phyloP scores from a whole-genome alignment of 2,329 filamentous ascomycete species.

The Botryotinia calthae region DNA sequence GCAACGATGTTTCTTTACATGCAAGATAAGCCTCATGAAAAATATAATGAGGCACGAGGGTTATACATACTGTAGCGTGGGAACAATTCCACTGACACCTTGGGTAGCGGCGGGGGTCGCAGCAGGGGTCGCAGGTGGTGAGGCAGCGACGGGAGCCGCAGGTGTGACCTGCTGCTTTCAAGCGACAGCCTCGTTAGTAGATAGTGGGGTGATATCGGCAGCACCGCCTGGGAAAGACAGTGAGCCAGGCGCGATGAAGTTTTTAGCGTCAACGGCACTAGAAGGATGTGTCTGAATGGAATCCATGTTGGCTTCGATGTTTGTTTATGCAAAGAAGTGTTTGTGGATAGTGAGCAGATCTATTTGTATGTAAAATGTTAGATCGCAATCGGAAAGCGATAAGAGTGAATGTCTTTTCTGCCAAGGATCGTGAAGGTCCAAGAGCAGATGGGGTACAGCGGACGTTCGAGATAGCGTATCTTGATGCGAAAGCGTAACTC shows the following conservation, averaged over 20 bases:
- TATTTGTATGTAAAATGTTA: constrained; percentile 31
- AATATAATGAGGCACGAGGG: constrained; percentile 38
- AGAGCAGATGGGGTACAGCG: not conserved
- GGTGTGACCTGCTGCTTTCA: constrained; percentile 54
- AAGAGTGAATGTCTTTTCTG: not conserved
- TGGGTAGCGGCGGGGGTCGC: constrained; percentile 81
- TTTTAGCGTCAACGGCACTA: constrained; percentile 90
- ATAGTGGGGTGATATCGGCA: constrained; percentile 78
- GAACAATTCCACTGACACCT: constrained; percentile 84
- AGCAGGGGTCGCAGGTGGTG: constrained; percentile 85
- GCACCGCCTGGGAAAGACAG: constrained; percentile 86
- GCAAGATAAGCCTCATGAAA: constrained; percentile 52
- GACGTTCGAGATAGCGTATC: constrained; percentile 21
- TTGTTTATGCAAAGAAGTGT: constrained; percentile 22
- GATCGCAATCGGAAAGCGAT: constrained; percentile 25
- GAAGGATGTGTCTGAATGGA: constrained; percentile 86
- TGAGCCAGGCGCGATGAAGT: constrained; percentile 88
- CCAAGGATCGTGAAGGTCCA: not conserved
- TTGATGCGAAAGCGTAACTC: constrained; percentile 21
- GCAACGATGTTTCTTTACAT: constrained; percentile 91
- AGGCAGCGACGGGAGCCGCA: constrained; percentile 65
- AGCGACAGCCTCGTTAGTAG: constrained; percentile 61
- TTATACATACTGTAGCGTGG: constrained; percentile 93
- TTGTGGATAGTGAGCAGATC: constrained; percentile 31
- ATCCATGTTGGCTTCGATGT: constrained; percentile 61